Percentiles rank a stretch among this genome's conserved stretches.
Evolutionary conservation across 1,139 yeast species (phyloP).

Genomic region (Yamadazyma dushanensis): DNA sequence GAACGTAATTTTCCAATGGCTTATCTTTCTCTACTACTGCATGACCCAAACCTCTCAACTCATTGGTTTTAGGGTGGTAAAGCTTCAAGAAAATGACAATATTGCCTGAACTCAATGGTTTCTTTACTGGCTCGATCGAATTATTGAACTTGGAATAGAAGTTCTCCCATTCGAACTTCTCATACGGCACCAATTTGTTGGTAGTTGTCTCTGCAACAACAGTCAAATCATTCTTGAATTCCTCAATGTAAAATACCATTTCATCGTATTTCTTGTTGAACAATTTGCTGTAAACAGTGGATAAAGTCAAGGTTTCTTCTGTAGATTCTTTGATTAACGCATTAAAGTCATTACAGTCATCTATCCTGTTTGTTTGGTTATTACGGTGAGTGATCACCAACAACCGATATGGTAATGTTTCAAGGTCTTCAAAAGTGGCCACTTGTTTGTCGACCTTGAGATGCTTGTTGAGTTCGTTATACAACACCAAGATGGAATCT

Average conservation of each 20-base stretch:
- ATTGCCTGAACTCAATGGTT: conserved; percentile 20
- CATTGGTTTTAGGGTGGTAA: conserved; percentile 60
- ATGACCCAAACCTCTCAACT: conserved; percentile 64
- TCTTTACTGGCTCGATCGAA: conserved; percentile 1
- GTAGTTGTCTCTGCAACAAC: conserved; percentile 15
- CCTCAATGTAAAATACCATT: conserved; percentile 51
- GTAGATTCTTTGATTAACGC: conserved; percentile 9
- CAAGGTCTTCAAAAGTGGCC: conserved; percentile 25
- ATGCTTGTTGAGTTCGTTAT: conserved; percentile 46
- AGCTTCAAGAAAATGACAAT: conserved; percentile 64
- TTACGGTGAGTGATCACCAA: conserved; percentile 70
- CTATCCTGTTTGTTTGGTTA: conserved; percentile 73
- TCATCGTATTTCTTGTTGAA: conserved; percentile 45
- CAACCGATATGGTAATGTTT: conserved; percentile 48
- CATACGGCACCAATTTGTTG: conserved; percentile 18
- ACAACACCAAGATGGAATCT: conserved; percentile 52
- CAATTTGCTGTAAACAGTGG: conserved; percentile 40
- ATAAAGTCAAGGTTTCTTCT: conserved; percentile 21
- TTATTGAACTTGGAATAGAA: conserved; percentile 18
- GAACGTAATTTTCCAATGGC: conserved; percentile 43
- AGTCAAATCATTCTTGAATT: conserved; percentile 33
- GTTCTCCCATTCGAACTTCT: conserved; percentile 25
- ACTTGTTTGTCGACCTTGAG: conserved; percentile 9
- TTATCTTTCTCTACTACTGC: conserved; percentile 54
- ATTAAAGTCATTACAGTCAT: conserved; percentile 46